phyloP scores from a whole-genome alignment of 75 land plant genomes.

The Azolla pinnata region DNA sequence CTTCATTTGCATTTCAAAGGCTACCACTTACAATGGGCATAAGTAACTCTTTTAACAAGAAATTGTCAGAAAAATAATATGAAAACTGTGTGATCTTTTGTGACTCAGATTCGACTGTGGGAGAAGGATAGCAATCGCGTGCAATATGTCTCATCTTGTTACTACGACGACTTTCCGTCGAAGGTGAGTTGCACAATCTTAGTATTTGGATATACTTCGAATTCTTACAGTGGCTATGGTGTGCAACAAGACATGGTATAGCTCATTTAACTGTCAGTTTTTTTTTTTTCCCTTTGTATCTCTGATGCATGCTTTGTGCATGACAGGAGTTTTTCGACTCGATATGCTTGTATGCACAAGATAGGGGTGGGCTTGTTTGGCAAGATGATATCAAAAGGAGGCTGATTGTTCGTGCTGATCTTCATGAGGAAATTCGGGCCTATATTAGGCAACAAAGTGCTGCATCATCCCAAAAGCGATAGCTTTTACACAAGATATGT shows the following conservation, averaged over 20 bases:
- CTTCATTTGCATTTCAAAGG: no score
- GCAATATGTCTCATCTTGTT: slow-evolving; percentile 48
- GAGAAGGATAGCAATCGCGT: slow-evolving; percentile 80
- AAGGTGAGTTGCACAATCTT: slow-evolving; percentile 30
- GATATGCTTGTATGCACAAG: slow-evolving; percentile 64
- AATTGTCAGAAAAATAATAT: no score
- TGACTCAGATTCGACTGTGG: slow-evolving; percentile 93
- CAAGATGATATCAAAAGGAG: slow-evolving; percentile 55
- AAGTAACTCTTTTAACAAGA: no score
- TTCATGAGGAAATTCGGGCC: slow-evolving; percentile 59
- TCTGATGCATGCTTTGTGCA: not conserved
- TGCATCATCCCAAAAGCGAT: slow-evolving; percentile 16
- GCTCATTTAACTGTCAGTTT: no score
- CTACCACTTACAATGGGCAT: no score
- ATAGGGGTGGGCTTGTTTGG: slow-evolving; percentile 63
- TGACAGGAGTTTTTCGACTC: slow-evolving; percentile 69
- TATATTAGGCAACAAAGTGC: slow-evolving; percentile 48
- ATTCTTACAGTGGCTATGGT: no score
- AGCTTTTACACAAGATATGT: no score
- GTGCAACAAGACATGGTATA: no score
- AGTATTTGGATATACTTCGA: no score
- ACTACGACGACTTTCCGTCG: slow-evolving; percentile 83
- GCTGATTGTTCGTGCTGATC: slow-evolving; percentile 66
- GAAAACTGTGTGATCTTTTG: no score
- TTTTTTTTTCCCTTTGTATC: no score